Evolutionary conservation across 192 early-diverging fungal genomes (phyloP), one percentile per base, ranked within the genome.

Genomic region (Gigaspora rosea): DNA sequence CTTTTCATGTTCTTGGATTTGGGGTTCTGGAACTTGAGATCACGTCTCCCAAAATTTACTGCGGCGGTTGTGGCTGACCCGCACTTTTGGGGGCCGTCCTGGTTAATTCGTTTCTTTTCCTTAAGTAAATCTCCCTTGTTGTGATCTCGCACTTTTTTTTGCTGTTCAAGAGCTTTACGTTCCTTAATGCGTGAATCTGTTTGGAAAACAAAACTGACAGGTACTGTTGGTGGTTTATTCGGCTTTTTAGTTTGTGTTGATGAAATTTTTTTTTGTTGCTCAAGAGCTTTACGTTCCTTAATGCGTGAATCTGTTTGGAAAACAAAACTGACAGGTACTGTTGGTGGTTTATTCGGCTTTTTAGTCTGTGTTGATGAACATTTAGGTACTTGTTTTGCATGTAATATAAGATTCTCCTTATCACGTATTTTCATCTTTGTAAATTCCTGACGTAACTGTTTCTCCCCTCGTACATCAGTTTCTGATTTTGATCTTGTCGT

Each of bases 221-320:
- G 63, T 65, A 22, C 63, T 3, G 63, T 65, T 7, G 32, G 63
- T 65, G 27, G 63, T 32, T 41, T 15, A 36, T 15, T 27, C 0
- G 63, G 32, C 32, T 65, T 65, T 65, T 33, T 65, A 8, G 63
- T 65, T 15, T 65, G 15, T 65, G 18, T 65, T 16, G 32, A 32
- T 15, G 32, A 1, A 15, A 65, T 32, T 65, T 65, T 65, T 41
- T 22, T 27, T 65, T 65, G 33, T 8, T 65, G 20, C 2, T 65
- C 63, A 32, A 32, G 3, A 3, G 41, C 32, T 41, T 32, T 65
- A 2, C 41, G 63, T 36, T 32, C 12, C 32, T 65, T 65, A 12
- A 65, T 65, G 15, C 63, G 63, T 65, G 32, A 13, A 8, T 65
- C 63, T 8, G 63, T 65, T 65, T 36, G 41, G 27, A 65, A 65